These are phyloP conservation scores for Fusarium fracticaudum DNA, from an alignment of 2,329 filamentous ascomycete species.

Conservation along the genomic window DNA sequence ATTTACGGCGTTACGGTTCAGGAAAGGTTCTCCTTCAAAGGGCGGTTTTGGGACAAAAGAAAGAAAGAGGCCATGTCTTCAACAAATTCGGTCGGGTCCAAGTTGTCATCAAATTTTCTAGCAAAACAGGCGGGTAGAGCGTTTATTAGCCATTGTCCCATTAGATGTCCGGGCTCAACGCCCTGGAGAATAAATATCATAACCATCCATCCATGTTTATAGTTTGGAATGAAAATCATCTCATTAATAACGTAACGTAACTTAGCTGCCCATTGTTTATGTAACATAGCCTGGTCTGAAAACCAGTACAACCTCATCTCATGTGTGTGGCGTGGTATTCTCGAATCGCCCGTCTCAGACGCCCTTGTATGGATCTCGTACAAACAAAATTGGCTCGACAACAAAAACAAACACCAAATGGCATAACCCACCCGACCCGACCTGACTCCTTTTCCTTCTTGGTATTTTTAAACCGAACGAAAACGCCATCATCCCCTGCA, in stretches of 20 bases:
- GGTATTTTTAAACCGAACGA: slow-evolving; percentile 37
- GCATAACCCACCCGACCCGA: neutral
- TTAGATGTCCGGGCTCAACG: slow-evolving; percentile 47
- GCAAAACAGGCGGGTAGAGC: slow-evolving; percentile 26
- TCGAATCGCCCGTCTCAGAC: slow-evolving; percentile 1
- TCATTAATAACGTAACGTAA: neutral
- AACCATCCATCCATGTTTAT: neutral
- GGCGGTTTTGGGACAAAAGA: slow-evolving; percentile 27
- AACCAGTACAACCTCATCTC: neutral
- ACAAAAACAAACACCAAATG: slow-evolving; percentile 25
- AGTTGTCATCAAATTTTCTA: slow-evolving; percentile 25
- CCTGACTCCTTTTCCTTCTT: slow-evolving; percentile 36
- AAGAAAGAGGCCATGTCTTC: slow-evolving; percentile 43
- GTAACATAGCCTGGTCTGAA: neutral
- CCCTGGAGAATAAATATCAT: slow-evolving; percentile 29
- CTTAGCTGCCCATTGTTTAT: neutral
- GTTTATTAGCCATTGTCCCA: slow-evolving; percentile 33
- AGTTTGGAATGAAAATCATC: neutral
- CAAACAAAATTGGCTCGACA: slow-evolving; percentile 16
- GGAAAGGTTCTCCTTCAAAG: slow-evolving; percentile 12
- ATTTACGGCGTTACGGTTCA: slow-evolving; percentile 31
- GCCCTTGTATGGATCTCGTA: slow-evolving; percentile 18
- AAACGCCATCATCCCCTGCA: slow-evolving; percentile 33
- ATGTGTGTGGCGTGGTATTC: neutral
- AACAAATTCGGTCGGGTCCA: slow-evolving; percentile 44